Conservation (phyloP, 352 stramenopile genomes). For the Phytophthora cryptogea region DNA sequence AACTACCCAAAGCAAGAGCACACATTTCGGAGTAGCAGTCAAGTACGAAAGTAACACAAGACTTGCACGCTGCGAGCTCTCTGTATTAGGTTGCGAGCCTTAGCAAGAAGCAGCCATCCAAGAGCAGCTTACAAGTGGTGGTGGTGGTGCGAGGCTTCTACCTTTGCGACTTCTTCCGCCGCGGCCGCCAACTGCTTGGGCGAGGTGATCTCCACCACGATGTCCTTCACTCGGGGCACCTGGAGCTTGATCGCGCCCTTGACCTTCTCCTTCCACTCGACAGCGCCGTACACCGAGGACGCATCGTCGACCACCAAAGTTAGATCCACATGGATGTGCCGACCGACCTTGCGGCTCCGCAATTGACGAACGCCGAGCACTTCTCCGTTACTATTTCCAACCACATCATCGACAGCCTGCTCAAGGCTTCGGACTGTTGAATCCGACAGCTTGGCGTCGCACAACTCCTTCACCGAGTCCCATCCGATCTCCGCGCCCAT, state of each 20-base stretch:
- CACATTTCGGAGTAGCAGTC: too few species aligned
- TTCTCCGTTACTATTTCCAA: conserved; percentile 46
- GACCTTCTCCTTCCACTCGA: conserved; percentile 64
- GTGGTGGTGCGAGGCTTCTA: conserved; percentile 3
- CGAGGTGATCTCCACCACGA: conserved; percentile 66
- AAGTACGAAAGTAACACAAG: too few species aligned
- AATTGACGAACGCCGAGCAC: conserved; percentile 52
- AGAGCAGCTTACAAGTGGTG: conserved; percentile 9
- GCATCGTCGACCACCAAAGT: conserved; percentile 50
- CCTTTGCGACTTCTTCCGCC: conserved; percentile 8
- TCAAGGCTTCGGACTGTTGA: conserved; percentile 44
- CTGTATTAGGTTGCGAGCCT: neutral
- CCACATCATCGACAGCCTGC: conserved; percentile 39
- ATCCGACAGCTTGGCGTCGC: conserved; percentile 56
- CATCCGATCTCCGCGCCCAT: conserved; percentile 77
- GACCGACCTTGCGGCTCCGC: conserved; percentile 60
- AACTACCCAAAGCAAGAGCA: too few species aligned
- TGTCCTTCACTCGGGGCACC: conserved; percentile 64
- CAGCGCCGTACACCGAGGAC: conserved; percentile 37
- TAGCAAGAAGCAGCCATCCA: neutral
- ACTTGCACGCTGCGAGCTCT: neutral
- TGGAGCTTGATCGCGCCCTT: conserved; percentile 48
- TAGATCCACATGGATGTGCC: conserved; percentile 65
- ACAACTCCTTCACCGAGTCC: conserved; percentile 63
- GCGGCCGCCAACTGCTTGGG: conserved; percentile 14